phyloP scores from a whole-genome alignment of 768 basidiomycete genomes.

The Lactarius tabidus region DNA sequence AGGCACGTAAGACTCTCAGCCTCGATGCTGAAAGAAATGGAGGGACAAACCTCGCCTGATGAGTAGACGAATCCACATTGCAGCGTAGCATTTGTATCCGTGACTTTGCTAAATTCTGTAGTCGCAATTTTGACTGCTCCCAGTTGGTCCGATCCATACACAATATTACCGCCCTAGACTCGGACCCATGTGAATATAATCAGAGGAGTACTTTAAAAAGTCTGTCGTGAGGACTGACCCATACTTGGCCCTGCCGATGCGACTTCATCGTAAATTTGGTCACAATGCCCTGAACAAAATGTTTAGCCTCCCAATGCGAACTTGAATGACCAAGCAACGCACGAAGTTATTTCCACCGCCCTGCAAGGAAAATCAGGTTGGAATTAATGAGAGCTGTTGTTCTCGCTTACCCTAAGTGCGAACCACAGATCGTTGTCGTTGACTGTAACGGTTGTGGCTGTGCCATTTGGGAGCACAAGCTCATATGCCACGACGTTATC shows the following conservation, averaged over 20 bases:
- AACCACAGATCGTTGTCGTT: slow-evolving; percentile 37
- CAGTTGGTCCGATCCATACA: background rate
- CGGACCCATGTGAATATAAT: background rate
- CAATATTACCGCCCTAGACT: background rate
- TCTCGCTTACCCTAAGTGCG: slow-evolving; percentile 33
- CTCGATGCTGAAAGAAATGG: slow-evolving; percentile 3
- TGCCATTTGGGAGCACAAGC: slow-evolving; percentile 51
- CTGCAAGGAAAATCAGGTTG: slow-evolving; percentile 39
- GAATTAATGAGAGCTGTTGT: background rate
- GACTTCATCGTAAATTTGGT: slow-evolving; percentile 20
- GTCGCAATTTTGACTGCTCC: slow-evolving; percentile 7
- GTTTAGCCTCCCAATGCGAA: background rate
- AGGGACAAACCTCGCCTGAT: slow-evolving; percentile 36
- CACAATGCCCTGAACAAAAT: slow-evolving; percentile 9
- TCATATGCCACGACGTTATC: slow-evolving; percentile 50
- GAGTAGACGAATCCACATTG: background rate
- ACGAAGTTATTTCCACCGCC: background rate
- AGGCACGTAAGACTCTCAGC: slow-evolving; percentile 36
- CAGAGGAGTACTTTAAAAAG: background rate
- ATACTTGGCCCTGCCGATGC: slow-evolving; percentile 17
- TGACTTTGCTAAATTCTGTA: background rate
- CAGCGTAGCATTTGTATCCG: background rate
- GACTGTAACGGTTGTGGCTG: slow-evolving; percentile 33
- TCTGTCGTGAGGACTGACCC: slow-evolving; percentile 2
- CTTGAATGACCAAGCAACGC: no score